Evolutionary conservation across 805 yeast species (phyloP).

Genomic region (Cyberlindnera subsufficiens): DNA sequence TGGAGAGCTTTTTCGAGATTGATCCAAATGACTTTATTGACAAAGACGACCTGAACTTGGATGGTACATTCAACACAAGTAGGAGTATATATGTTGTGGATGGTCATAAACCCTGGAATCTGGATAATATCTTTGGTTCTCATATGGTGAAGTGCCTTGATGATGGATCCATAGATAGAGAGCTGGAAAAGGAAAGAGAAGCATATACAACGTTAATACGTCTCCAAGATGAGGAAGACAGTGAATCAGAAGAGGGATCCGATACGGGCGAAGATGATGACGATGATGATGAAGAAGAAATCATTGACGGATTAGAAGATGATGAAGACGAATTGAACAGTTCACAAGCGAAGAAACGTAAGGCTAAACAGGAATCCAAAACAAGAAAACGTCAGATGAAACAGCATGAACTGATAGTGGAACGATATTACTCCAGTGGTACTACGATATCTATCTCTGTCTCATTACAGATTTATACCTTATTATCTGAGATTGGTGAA

Average conservation of each 20-base stretch:
- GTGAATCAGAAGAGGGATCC: conserved; percentile 31
- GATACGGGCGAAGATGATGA: conserved; percentile 26
- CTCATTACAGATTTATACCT: conserved; percentile 73
- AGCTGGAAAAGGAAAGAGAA: conserved; percentile 45
- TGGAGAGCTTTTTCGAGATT: conserved; percentile 67
- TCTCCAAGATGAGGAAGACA: conserved; percentile 31
- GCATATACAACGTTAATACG: conserved; percentile 56
- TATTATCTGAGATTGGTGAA: conserved; percentile 78
- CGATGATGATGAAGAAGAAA: conserved; percentile 23
- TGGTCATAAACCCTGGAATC: conserved; percentile 94
- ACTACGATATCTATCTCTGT: conserved; percentile 69
- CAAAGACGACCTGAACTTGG: conserved; percentile 22
- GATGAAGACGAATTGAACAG: conserved; percentile 24
- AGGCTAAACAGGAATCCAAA: conserved; percentile 27
- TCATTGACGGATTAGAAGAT: conserved; percentile 17
- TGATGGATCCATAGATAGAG: conserved; percentile 70
- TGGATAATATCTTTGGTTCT: conserved; percentile 86
- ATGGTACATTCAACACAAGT: conserved; percentile 29
- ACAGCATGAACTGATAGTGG: conserved; percentile 50
- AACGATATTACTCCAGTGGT: conserved; percentile 80
- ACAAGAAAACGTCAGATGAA: conserved; percentile 37
- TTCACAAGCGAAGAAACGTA: conserved; percentile 23
- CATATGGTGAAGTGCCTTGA: conserved; percentile 75
- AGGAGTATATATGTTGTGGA: conserved; percentile 79
- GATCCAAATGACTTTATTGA: conserved; percentile 46